Evolutionary conservation across 1,284 basidiomycete species (phyloP).

Genomic region (Stereum hirsutum): DNA sequence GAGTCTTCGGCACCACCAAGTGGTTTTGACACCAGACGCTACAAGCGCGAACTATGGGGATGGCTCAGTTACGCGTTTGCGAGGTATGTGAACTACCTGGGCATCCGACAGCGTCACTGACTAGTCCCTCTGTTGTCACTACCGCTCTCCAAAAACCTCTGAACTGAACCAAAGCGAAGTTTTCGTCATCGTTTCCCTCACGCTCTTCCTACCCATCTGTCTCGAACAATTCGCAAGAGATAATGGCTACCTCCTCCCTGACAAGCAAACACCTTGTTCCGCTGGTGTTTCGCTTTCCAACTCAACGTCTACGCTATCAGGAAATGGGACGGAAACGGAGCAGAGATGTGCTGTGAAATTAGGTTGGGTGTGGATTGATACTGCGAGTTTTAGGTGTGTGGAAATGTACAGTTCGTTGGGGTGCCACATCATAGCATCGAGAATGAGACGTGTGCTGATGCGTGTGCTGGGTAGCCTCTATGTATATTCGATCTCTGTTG

Average conservation of each 20-base stretch:
- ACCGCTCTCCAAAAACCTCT: slow-evolving; percentile 1
- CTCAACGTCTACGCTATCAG: too few species aligned
- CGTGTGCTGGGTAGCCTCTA: slow-evolving; percentile 57
- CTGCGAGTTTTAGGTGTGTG: slow-evolving; percentile 79
- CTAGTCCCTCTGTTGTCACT: slow-evolving; percentile 1
- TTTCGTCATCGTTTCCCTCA: slow-evolving; percentile 73
- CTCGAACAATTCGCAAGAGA: slow-evolving; percentile 79
- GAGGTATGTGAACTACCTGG: slow-evolving; percentile 32
- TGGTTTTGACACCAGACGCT: slow-evolving; percentile 7
- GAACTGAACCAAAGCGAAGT: slow-evolving; percentile 47
- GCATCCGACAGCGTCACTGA: neutral
- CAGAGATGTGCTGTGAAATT: slow-evolving; percentile 64
- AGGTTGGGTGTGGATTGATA: slow-evolving; percentile 78
- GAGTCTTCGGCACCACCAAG: neutral
- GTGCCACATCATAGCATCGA: too few species aligned
- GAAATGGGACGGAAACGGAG: slow-evolving; percentile 20
- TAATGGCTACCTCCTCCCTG: slow-evolving; percentile 66
- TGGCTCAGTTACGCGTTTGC: slow-evolving; percentile 77
- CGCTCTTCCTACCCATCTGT: slow-evolving; percentile 75
- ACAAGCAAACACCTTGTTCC: slow-evolving; percentile 42
- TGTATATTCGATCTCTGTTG: slow-evolving; percentile 78
- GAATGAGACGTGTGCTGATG: neutral
- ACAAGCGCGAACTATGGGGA: slow-evolving; percentile 43
- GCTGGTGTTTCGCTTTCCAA: too few species aligned
- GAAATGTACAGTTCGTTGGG: too few species aligned